phyloP scores from a whole-genome alignment of 2,329 filamentous ascomycete species.

The Sphaerulina populicola region DNA sequence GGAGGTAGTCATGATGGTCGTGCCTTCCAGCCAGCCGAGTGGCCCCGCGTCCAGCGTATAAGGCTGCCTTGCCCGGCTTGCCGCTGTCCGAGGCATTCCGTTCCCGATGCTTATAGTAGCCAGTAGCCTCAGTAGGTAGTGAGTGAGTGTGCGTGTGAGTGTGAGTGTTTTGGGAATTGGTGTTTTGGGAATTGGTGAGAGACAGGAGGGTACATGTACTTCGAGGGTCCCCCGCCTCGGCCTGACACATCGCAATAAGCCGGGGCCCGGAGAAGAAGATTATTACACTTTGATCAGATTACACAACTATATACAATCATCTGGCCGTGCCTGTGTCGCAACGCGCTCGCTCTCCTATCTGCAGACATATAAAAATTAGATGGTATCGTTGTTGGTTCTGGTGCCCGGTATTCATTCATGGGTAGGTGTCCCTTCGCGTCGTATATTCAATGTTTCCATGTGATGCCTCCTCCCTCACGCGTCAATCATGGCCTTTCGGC shows the following conservation, averaged over 20 bases:
- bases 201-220: no score
- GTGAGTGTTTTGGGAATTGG: no score
- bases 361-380: conserved; percentile 3
- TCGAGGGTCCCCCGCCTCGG: no score
- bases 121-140: no score
- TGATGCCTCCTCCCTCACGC: not conserved
- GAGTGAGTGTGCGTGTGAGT: no score
- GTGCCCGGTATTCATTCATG: not conserved
- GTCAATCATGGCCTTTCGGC: conserved; percentile 5
- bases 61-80: conserved; percentile 9
- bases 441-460: not conserved
- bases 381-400: conserved; percentile 2
- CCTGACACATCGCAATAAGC: no score
- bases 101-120: no score
- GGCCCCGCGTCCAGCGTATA: conserved; percentile 35
- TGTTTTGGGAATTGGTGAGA: no score
- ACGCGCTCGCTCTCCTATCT: not conserved
- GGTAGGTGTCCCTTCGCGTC: not conserved
- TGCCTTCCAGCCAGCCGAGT: conserved; percentile 45
- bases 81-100: not conserved
- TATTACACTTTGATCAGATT: not conserved
- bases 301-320: conserved; percentile 4
- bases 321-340: not conserved
- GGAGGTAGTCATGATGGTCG: conserved; percentile 36
- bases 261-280: no score